Conservation (phyloP, 805 yeast species). For the Candida orba region DNA sequence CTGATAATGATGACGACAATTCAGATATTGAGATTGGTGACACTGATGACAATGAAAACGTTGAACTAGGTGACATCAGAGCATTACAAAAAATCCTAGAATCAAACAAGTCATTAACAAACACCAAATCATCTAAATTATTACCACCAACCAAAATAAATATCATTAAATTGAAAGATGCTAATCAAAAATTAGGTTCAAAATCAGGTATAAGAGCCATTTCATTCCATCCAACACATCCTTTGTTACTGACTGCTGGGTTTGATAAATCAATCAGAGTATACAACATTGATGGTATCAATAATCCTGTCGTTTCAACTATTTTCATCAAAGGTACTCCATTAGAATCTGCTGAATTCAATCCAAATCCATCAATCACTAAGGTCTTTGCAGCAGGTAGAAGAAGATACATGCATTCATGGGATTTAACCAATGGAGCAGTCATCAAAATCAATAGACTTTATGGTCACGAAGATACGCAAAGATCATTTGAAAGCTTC, state of each 20-base stretch:
- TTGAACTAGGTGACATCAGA: slow-evolving; percentile 31
- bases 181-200: slow-evolving; percentile 62
- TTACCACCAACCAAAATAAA: slow-evolving; percentile 67
- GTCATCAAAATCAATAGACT: slow-evolving; percentile 81
- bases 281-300: slow-evolving; percentile 85
- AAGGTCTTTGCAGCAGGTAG: slow-evolving; percentile 82
- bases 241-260: slow-evolving; percentile 84
- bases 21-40: slow-evolving; percentile 20
- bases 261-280: slow-evolving; percentile 83
- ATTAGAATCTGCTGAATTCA: slow-evolving; percentile 66
- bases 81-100: slow-evolving; percentile 33
- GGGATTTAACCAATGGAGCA: slow-evolving; percentile 73
- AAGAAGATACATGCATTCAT: slow-evolving; percentile 83
- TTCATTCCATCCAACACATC: slow-evolving; percentile 78
- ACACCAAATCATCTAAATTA: slow-evolving; percentile 36
- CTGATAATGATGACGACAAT: slow-evolving; percentile 16
- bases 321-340: slow-evolving; percentile 76
- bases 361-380: slow-evolving; percentile 35
- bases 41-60: slow-evolving; percentile 25
- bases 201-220: slow-evolving; percentile 79
- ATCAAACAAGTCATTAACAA: slow-evolving; percentile 33
- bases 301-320: slow-evolving; percentile 74
- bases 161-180: slow-evolving; percentile 81
- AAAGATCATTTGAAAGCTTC: slow-evolving; percentile 82
- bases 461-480: slow-evolving; percentile 86